Evolutionary conservation across 495 filamentous ascomycete genomes (phyloP).

Genomic region (Halenospora varia): DNA sequence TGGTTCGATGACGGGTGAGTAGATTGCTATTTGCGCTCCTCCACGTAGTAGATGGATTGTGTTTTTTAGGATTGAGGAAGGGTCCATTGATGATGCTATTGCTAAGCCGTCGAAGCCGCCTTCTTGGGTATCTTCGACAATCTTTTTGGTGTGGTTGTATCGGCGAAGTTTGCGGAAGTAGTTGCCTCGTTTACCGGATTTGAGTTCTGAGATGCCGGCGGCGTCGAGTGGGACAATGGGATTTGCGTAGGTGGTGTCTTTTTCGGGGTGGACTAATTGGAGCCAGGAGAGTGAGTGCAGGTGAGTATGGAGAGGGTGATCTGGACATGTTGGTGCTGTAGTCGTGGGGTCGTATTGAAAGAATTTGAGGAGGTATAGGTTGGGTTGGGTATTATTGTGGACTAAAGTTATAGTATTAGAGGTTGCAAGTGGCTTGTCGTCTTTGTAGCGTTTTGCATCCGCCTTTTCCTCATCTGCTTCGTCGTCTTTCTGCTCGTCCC

Average conservation of each 20-base stretch:
- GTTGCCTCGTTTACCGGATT: conserved; percentile 69
- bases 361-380: conserved; percentile 79
- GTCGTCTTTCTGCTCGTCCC: too few relatives aligned
- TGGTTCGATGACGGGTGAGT: conserved; percentile 73
- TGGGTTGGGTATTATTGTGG: conserved; percentile 86
- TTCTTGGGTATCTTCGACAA: conserved; percentile 66
- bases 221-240: conserved; percentile 51
- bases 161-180: conserved; percentile 84
- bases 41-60: conserved; percentile 75
- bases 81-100: conserved; percentile 75
- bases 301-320: conserved; percentile 75
- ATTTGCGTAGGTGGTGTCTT: conserved; percentile 63
- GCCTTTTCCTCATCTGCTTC: conserved; percentile 10
- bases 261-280: conserved; percentile 70
- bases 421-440: conserved; percentile 15
- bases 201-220: conserved; percentile 57
- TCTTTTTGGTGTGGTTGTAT: conserved; percentile 61
- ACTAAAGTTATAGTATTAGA: conserved; percentile 82
- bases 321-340: conserved; percentile 12
- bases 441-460: background rate
- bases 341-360: conserved; percentile 68
- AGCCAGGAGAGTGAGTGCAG: conserved; percentile 86
- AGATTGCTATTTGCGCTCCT: conserved; percentile 80
- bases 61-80: conserved; percentile 66
- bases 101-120: conserved; percentile 83